A percentile compares a stretch with the other conserved stretches of the same genome.
These are phyloP conservation scores for Coemansia sp. DNA, from an alignment of 192 early-diverging fungal genomes.

Conservation along the genomic window DNA sequence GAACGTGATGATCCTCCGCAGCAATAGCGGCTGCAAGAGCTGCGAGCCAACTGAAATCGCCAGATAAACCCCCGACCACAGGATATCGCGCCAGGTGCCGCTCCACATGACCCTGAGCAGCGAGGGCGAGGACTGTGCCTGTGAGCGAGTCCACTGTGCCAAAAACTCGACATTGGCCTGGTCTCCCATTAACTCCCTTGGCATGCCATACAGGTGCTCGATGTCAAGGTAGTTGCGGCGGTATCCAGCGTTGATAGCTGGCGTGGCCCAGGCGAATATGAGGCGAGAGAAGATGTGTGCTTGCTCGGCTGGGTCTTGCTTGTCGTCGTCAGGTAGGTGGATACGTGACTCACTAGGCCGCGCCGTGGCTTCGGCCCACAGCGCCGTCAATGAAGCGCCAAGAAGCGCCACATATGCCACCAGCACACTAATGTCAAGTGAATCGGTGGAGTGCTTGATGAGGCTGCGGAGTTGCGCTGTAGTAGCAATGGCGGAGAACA, in stretches of 20 bases:
- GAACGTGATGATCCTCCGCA: slow-evolving; percentile 23
- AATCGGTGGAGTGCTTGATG: background rate
- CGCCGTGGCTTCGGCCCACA: background rate
- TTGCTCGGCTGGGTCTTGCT: background rate
- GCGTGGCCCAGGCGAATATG: slow-evolving; percentile 83
- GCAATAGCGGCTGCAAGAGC: slow-evolving; percentile 25
- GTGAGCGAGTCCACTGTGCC: slow-evolving; percentile 7
- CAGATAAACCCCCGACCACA: slow-evolving; percentile 17
- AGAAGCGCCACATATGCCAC: background rate
- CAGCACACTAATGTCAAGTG: background rate
- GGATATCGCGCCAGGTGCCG: background rate
- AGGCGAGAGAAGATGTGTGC: slow-evolving; percentile 38
- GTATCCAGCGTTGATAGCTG: slow-evolving; percentile 77
- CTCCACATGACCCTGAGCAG: slow-evolving; percentile 10
- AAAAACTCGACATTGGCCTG: slow-evolving; percentile 13
- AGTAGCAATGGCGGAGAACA: background rate
- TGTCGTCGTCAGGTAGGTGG: background rate
- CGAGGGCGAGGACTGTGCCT: slow-evolving; percentile 14
- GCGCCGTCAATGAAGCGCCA: background rate
- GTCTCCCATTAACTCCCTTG: slow-evolving; percentile 2
- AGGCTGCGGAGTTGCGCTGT: background rate
- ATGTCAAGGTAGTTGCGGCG: slow-evolving; percentile 56
- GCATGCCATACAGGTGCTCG: slow-evolving; percentile 13
- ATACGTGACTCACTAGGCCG: background rate
- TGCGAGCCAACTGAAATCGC: slow-evolving; percentile 9